Conservation (phyloP, 805 yeast genomes). For the Candida ponderosae region DNA sequence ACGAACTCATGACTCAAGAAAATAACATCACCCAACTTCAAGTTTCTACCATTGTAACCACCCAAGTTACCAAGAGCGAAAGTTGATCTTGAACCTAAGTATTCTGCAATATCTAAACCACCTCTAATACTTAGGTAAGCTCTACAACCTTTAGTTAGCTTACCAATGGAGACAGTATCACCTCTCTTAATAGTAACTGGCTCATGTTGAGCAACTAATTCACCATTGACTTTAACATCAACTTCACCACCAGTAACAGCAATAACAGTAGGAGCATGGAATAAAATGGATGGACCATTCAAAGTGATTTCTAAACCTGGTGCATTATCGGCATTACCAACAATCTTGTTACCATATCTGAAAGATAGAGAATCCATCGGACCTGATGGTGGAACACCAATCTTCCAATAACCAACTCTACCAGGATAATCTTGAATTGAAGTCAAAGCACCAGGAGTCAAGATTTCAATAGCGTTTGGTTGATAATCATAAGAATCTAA, state of each 20-base stretch:
- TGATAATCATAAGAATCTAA: conserved; percentile 73
- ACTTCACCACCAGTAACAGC: conserved; percentile 85
- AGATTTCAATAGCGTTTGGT: conserved; percentile 79
- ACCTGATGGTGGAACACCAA: conserved; percentile 97
- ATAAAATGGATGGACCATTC: conserved; percentile 76
- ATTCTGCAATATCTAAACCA: conserved; percentile 90
- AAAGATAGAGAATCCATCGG: conserved; percentile 95
- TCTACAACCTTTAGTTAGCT: conserved; percentile 77
- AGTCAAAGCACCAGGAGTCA: conserved; percentile 90
- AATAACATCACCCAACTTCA: conserved; percentile 88
- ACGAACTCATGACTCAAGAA: conserved; percentile 72
- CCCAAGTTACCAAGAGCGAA: conserved; percentile 91
- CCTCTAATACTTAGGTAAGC: conserved; percentile 86
- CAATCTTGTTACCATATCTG: conserved; percentile 82
- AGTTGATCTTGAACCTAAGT: conserved; percentile 93
- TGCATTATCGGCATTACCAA: conserved; percentile 74
- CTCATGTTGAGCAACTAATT: conserved; percentile 51
- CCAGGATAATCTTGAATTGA: conserved; percentile 96
- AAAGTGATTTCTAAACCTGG: conserved; percentile 90
- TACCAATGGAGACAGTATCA: conserved; percentile 74
- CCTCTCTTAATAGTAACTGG: conserved; percentile 71
- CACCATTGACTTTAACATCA: conserved; percentile 59
- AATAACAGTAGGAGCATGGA: conserved; percentile 73
- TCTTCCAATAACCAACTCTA: conserved; percentile 56
- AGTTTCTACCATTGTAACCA: conserved; percentile 88